A percentile compares a stretch with the other conserved stretches of the same genome.
phyloP scores from a whole-genome alignment of 257 asterid genomes.

The Solanum bukasovii region DNA sequence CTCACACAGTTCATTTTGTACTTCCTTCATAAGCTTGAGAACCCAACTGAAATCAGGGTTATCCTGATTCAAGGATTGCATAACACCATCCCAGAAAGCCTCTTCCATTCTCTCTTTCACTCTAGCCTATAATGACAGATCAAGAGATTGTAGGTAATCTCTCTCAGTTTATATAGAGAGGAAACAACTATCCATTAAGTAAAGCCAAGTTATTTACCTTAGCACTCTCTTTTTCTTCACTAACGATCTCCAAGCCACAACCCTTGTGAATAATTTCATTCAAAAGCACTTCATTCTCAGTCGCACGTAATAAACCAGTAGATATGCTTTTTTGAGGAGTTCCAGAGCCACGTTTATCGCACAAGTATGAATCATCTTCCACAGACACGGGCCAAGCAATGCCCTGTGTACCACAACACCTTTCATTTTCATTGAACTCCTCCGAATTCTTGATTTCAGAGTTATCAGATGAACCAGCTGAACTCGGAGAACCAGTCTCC shows the following conservation, averaged over 20 bases:
- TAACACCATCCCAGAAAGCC: slow-evolving; percentile 19
- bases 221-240: neutral
- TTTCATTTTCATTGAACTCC: neutral
- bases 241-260: neutral
- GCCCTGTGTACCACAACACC: neutral
- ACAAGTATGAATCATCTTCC: neutral
- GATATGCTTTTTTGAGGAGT: neutral
- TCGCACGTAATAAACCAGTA: neutral
- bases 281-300: slow-evolving; percentile 11
- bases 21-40: slow-evolving; percentile 11
- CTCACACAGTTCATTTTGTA: slow-evolving; percentile 11
- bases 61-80: slow-evolving; percentile 14
- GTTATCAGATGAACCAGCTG: neutral
- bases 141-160: neutral
- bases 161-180: neutral
- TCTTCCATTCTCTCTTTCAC: slow-evolving; percentile 14
- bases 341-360: neutral
- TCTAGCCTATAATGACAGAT: slow-evolving; percentile 1
- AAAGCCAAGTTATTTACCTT: slow-evolving; percentile 2
- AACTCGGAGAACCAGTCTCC: neutral
- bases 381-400: neutral
- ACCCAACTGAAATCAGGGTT: slow-evolving; percentile 8
- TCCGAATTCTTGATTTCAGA: neutral
- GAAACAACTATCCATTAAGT: neutral
- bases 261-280: slow-evolving; percentile 13